These are phyloP conservation scores for Diaporthe citriasiana DNA, from an alignment of 2,329 filamentous ascomycete genomes.

Conservation along the genomic window DNA sequence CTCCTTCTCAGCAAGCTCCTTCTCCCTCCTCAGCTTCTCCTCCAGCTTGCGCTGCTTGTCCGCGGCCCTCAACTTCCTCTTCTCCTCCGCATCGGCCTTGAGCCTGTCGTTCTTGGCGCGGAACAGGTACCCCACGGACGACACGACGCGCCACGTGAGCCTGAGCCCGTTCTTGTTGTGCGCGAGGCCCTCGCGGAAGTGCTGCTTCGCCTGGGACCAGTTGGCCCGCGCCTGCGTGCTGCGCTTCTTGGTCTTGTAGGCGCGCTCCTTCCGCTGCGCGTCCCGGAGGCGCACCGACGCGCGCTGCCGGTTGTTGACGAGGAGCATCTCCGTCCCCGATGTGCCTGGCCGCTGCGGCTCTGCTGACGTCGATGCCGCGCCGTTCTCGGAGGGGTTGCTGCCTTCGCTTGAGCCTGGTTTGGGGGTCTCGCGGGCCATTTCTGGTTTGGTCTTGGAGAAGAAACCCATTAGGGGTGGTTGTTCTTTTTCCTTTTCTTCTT, in stretches of 20 bases:
- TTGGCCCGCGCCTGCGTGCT: conserved; percentile 55
- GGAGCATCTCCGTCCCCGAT: conserved; percentile 59
- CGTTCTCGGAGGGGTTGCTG: neutral
- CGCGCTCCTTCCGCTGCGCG: conserved; percentile 57
- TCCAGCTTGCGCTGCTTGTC: conserved; percentile 51
- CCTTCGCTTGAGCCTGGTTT: conserved; percentile 4
- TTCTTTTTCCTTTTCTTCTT: neutral
- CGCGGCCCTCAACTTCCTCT: conserved; percentile 49
- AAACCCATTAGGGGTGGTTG: conserved; percentile 31
- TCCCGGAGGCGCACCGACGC: conserved; percentile 56
- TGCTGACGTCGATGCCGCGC: conserved; percentile 25
- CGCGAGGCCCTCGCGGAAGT: conserved; percentile 54
- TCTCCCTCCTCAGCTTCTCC: conserved; percentile 38
- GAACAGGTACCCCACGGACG: conserved; percentile 53
- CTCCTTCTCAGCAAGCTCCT: conserved; percentile 39
- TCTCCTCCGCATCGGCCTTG: conserved; percentile 49
- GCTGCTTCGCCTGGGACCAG: conserved; percentile 55
- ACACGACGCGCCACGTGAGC: conserved; percentile 51
- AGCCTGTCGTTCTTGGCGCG: conserved; percentile 54
- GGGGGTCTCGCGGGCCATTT: conserved; percentile 36
- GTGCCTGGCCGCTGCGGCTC: conserved; percentile 57
- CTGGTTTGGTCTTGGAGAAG: conserved; percentile 37
- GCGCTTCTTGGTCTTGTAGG: conserved; percentile 59
- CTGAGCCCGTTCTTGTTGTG: conserved; percentile 55
- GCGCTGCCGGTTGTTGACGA: conserved; percentile 54